Base-by-base conservation (phyloP, 2,329 filamentous ascomycete species). In the Cladophialophora immunda region DNA sequence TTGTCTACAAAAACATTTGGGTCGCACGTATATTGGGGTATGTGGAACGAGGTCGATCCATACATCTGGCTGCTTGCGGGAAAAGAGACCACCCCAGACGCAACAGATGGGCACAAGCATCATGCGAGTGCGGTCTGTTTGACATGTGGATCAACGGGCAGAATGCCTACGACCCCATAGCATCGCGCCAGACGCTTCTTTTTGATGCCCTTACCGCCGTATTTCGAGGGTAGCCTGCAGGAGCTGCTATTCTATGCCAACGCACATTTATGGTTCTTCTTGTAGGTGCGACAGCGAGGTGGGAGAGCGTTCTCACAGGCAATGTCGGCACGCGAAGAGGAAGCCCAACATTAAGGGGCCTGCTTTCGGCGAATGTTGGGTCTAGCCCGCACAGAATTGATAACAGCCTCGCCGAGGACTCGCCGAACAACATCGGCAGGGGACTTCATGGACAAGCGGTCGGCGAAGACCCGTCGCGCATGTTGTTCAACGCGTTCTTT, bases 141-240 rank as follows among this genome's bases (percentile, higher is more conserved):
- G 55, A 58, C 34, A 58, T 58, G 55, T 58, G 55, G 55, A 58
- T 58, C n/a, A 58, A 58, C 22, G 55, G 55, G n/a, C 32, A 58
- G 55, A 58, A 58, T 38, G 41, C 41, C 22, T 58, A 58, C 32
- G 55, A 58, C 32, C 55, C 55, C 6, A 25, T 13, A 17, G 30
- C 55, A 17, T 58, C 55, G 34, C 55, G 55, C 7, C 32, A 58
- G 55, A 36, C 55, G 13, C 34, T 58, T 27, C 32, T 58, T 22
- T 41, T 38, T 32, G 55, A 58, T 15, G 55, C 55, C 32, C 32
- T 58, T 25, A 41, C 32, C 30, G 55, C 55, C n/a, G 55, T 32
- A n/a, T 41, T 58, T 36, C 30, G 55, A 38, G 34, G 55, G 55
- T 6, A 58, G n/a, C 15, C 55, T 32, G 15, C 55, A 58, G n/a